A percentile compares a stretch with the other conserved stretches of the same genome.
Conservation (phyloP, 2,329 filamentous ascomycete genomes). For the Hypomyces perniciosus region DNA sequence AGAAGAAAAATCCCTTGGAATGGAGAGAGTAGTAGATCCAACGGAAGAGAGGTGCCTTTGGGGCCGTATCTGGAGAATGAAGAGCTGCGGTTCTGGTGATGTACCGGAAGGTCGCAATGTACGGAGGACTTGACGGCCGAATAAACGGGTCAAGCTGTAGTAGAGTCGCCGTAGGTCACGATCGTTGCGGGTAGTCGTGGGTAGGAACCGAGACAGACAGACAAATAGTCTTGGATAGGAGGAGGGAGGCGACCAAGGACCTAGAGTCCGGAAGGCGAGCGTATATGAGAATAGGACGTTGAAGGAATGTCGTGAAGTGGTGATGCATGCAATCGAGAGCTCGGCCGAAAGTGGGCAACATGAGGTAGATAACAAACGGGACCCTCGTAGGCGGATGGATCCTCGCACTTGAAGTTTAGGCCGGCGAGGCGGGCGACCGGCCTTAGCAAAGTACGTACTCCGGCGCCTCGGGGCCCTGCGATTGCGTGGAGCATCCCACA, state of each 20-base stretch:
- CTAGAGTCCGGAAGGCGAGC: constrained; percentile 15
- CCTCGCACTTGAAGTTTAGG: constrained; percentile 1
- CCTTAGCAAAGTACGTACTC: constrained; percentile 8
- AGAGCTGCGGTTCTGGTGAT: constrained; percentile 3
- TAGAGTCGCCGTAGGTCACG: constrained; percentile 9
- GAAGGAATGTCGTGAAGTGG: constrained; percentile 35
- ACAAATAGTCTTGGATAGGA: neutral
- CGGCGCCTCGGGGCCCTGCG: constrained; percentile 24
- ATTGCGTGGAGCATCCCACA: constrained; percentile 34
- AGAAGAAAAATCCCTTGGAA: neutral
- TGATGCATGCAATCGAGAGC: constrained; percentile 18
- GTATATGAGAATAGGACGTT: constrained; percentile 20
- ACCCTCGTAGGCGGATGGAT: constrained; percentile 9
- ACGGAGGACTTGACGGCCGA: constrained; percentile 44
- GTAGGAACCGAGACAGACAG: neutral
- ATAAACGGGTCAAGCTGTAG: constrained; percentile 42
- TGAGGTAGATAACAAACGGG: constrained; percentile 21
- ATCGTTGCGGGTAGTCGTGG: constrained; percentile 1
- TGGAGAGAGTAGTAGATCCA: neutral
- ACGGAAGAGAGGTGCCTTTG: neutral
- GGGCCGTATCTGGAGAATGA: constrained; percentile 1
- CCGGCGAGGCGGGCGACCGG: constrained; percentile 13
- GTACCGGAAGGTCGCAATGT: constrained; percentile 16
- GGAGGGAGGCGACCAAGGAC: constrained; percentile 19
- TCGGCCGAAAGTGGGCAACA: constrained; percentile 19